Evolutionary conservation across 169 alveolate genomes (phyloP).

Genomic region (Eimeria sp.): DNA sequence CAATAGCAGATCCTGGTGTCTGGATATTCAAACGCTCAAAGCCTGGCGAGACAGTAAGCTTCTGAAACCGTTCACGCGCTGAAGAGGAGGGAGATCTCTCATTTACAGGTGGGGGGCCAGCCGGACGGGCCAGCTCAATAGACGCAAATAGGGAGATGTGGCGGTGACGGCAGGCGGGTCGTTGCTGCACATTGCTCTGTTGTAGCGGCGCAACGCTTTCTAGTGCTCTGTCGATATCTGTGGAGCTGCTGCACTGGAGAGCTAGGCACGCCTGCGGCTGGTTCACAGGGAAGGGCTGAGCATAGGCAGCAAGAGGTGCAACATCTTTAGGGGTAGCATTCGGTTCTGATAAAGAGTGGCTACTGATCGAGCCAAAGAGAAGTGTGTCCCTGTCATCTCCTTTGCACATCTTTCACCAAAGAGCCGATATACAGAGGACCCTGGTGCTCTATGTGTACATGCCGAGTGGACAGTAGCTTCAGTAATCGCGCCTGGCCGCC

Average conservation of each 20-base stretch:
- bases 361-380: conserved; percentile 39
- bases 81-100: background rate
- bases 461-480: background rate
- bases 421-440: background rate
- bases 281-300: conserved; percentile 9
- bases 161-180: conserved; percentile 45
- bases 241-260: background rate
- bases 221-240: background rate
- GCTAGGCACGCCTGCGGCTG: background rate
- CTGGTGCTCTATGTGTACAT: background rate
- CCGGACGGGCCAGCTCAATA: conserved; percentile 25
- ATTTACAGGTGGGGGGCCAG: background rate
- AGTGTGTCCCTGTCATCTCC: conserved; percentile 45
- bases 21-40: background rate
- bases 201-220: background rate
- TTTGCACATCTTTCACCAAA: conserved; percentile 6
- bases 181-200: background rate
- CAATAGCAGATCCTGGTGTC: background rate
- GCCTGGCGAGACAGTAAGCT: background rate
- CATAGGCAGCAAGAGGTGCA: background rate
- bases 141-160: conserved; percentile 50
- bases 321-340: background rate
- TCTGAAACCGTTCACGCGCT: background rate
- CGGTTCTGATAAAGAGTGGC: background rate
- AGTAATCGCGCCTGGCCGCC: background rate